Conservation (phyloP, 805 yeast species). For the Candida pini region DNA sequence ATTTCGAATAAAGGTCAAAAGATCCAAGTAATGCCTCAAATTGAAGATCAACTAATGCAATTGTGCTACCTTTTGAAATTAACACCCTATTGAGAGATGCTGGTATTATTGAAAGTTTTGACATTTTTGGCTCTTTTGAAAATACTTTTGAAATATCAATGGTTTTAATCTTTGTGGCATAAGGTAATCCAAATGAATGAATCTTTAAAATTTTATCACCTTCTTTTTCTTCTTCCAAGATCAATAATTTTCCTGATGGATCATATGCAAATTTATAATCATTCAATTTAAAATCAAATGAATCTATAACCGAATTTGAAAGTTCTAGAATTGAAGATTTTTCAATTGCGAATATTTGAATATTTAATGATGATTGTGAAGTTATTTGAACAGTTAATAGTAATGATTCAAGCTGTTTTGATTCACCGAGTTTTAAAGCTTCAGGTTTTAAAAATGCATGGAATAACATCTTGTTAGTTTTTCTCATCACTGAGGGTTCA, state of each 20-base stretch:
- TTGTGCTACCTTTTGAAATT: slow-evolving; percentile 33
- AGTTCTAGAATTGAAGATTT: slow-evolving; percentile 24
- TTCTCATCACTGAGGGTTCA: slow-evolving; percentile 8
- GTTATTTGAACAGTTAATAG: slow-evolving; percentile 18
- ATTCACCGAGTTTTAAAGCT: slow-evolving; percentile 18
- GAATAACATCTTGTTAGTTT: slow-evolving; percentile 11
- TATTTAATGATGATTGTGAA: slow-evolving; percentile 13
- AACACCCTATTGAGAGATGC: slow-evolving; percentile 44
- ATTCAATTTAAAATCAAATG: slow-evolving; percentile 5
- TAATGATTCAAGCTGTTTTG: slow-evolving; percentile 16
- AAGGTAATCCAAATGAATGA: slow-evolving; percentile 27
- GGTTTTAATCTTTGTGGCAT: slow-evolving; percentile 25
- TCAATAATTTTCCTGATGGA: slow-evolving; percentile 25
- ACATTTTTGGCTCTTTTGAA: slow-evolving; percentile 1
- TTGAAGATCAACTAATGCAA: slow-evolving; percentile 40
- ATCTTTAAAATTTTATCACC: too few species aligned
- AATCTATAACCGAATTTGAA: slow-evolving; percentile 22
- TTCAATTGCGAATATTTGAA: slow-evolving; percentile 24
- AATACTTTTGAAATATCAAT: slow-evolving; percentile 9
- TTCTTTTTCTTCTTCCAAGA: slow-evolving; percentile 15
- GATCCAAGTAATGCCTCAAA: slow-evolving; percentile 33
- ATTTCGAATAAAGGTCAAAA: slow-evolving; percentile 25
- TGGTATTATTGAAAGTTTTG: slow-evolving; percentile 29
- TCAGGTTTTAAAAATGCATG: slow-evolving; percentile 24
- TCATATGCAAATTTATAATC: slow-evolving; percentile 19